Base-by-base conservation (phyloP, 177 flowering plant species). In the Vitis hybrid region DNA sequence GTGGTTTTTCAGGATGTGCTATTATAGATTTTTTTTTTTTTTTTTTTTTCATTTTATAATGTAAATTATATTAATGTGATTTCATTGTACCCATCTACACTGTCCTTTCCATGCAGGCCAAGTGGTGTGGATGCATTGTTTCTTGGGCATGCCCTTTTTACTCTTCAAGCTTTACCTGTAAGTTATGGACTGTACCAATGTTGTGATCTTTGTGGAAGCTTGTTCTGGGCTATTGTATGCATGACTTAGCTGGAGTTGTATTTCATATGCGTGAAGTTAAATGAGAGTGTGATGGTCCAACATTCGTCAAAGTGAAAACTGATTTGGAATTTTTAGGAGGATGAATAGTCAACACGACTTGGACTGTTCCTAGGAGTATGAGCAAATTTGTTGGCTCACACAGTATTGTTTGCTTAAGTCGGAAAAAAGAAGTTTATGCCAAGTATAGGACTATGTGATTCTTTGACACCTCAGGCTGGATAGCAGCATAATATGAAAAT, bases 121-220 rank as follows among this genome's bases (percentile, higher is more conserved):
- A 89, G 97, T 62, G 93, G 98, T 79, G 73, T 95, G 82, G 99
- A 95, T 87, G 97, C 98, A 62, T 6, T 77, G 30, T 81, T 93
- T 76, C 93, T 95, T 73, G 91, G 85, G 14, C 97, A 93, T 81
- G 81, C 82, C 54, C 91, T 95, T 63, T 75, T 93, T 74, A 82
- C 79, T 30, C 89, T 91, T 73, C 83, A 90, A 57, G 97, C 86
- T 18, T 80, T 89, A 77, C 89, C 95, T 15, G 98, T 95, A 78
- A 93, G 99, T 87, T 67, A 4, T 13, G 24, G 54, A 17, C 41
- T 67, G 32, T 63, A 59, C 1, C 53, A 17, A 2, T 13, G 48
- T 18, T 62, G 12, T n/a, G 2, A 20, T 49, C 21, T 50, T 32
- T 61, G 58, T 1, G 15, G 60, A 61, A 54, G 27, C 35, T n/a